A percentile compares a stretch with the other conserved stretches of the same genome.
These are phyloP conservation scores for Pochonia chlamydosporia DNA, from an alignment of 2,329 filamentous ascomycete genomes.

Conservation along the genomic window DNA sequence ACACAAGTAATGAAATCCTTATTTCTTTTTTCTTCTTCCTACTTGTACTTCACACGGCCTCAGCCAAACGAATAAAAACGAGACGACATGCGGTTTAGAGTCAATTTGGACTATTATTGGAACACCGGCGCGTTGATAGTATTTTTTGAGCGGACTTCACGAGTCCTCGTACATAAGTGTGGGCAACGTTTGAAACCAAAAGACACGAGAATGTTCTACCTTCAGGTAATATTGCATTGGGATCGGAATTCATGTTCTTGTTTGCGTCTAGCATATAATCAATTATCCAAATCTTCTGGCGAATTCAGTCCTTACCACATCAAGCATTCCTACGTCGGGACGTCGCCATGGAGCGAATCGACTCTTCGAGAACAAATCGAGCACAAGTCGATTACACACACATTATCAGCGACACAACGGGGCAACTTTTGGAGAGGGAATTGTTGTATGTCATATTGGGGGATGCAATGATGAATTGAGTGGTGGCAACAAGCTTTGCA, in stretches of 20 bases:
- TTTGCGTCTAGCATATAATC: conserved; percentile 26
- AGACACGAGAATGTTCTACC: conserved; percentile 21
- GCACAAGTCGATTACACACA: neutral
- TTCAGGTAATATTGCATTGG: conserved; percentile 46
- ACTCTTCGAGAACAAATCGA: neutral
- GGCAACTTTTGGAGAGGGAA: neutral
- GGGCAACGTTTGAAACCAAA: conserved; percentile 19
- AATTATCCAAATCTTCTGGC: conserved; percentile 11
- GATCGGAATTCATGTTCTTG: conserved; percentile 23
- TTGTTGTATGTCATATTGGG: neutral
- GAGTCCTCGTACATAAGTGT: conserved; percentile 29
- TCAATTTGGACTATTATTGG: conserved; percentile 26
- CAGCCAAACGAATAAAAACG: conserved; percentile 20
- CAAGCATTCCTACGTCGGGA: neutral
- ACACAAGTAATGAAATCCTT: no score
- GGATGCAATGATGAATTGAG: neutral
- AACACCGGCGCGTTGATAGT: conserved; percentile 19
- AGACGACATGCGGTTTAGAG: conserved; percentile 17
- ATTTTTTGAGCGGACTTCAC: conserved; percentile 20
- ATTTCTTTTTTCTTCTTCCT: conserved; percentile 6
- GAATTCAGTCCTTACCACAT: conserved; percentile 1
- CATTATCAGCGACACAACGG: neutral
- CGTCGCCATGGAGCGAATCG: neutral
- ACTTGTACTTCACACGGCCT: conserved; percentile 18
- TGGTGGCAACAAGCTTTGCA: neutral